Conservation (phyloP, 2,329 filamentous ascomycete genomes). For the Cordyceps cateniannulata region DNA sequence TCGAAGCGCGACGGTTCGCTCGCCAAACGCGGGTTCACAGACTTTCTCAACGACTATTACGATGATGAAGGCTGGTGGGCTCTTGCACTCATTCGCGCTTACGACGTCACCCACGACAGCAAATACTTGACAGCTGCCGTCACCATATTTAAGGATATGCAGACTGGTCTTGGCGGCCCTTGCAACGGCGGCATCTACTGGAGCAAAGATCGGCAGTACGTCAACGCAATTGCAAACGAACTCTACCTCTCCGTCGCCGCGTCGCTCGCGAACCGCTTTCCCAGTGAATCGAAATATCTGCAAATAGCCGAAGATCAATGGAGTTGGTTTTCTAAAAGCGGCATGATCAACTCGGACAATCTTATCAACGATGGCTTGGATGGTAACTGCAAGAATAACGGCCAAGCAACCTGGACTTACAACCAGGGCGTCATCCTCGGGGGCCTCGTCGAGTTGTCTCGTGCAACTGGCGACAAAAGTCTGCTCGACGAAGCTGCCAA, state of each 20-base stretch:
- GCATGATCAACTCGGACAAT: constrained; percentile 44
- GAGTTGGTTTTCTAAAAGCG: constrained; percentile 45
- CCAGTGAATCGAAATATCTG: constrained; percentile 33
- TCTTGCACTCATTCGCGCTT: constrained; percentile 50
- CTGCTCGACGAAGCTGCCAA: constrained; percentile 36
- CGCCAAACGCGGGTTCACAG: constrained; percentile 27
- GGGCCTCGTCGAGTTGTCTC: constrained; percentile 45
- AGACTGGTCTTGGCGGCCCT: constrained; percentile 37
- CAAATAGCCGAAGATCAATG: constrained; percentile 44
- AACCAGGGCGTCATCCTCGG: constrained; percentile 54
- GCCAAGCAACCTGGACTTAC: constrained; percentile 45
- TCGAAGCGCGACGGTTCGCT: constrained; percentile 22
- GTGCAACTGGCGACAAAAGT: constrained; percentile 33
- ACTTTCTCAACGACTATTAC: constrained; percentile 48
- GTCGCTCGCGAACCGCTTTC: constrained; percentile 44
- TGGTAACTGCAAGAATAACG: constrained; percentile 44
- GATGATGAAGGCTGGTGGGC: constrained; percentile 62
- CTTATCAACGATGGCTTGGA: constrained; percentile 50
- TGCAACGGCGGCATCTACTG: constrained; percentile 52
- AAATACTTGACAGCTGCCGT: constrained; percentile 49
- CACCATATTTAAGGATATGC: constrained; percentile 51
- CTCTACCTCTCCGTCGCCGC: constrained; percentile 49
- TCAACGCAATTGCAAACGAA: constrained; percentile 53
- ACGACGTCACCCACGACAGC: constrained; percentile 44
- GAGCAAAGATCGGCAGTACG: constrained; percentile 44